phyloP scores from a whole-genome alignment of 2,329 filamentous ascomycete species.

The Colletotrichum camelliae region DNA sequence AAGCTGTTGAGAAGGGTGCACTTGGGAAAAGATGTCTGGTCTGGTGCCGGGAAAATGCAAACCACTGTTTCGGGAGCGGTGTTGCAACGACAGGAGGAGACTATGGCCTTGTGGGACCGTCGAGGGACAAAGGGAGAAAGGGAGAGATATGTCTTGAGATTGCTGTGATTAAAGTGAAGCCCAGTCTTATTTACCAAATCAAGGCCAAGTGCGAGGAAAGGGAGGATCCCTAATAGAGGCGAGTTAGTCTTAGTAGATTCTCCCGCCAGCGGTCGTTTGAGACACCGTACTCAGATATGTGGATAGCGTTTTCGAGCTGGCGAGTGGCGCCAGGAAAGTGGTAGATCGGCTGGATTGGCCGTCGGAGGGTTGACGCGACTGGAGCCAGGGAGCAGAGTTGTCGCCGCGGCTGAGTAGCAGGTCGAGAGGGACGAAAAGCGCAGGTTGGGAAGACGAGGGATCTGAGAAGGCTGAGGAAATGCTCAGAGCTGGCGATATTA shows the following conservation, averaged over 20 bases:
- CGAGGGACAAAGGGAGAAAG: conserved; percentile 18
- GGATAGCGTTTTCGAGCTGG: conserved; percentile 10
- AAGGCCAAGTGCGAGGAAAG: conserved; percentile 10
- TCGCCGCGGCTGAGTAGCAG: not conserved
- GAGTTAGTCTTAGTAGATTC: conserved; percentile 15
- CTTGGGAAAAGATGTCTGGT: conserved; percentile 20
- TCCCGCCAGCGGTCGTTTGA: conserved; percentile 9
- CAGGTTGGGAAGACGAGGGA: not conserved
- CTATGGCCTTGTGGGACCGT: conserved; percentile 20
- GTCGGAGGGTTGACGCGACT: not conserved
- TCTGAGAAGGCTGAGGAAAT: not conserved
- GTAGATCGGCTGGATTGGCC: not conserved
- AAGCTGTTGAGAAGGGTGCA: conserved; percentile 42
- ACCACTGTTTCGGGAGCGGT: conserved; percentile 26
- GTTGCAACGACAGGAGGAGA: conserved; percentile 22
- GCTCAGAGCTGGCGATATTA: conserved; percentile 10
- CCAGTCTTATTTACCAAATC: not conserved
- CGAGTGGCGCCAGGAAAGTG: conserved; percentile 11
- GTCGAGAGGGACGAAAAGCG: not conserved
- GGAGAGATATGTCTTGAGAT: conserved; percentile 23
- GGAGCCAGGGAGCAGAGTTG: not conserved
- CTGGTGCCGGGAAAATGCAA: conserved; percentile 22
- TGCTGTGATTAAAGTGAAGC: conserved; percentile 8
- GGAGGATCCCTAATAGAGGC: conserved; percentile 16
- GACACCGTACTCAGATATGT: conserved; percentile 22